Base-by-base conservation (phyloP, 176 grass and related monocot species). In the Pontederia paniculata region DNA sequence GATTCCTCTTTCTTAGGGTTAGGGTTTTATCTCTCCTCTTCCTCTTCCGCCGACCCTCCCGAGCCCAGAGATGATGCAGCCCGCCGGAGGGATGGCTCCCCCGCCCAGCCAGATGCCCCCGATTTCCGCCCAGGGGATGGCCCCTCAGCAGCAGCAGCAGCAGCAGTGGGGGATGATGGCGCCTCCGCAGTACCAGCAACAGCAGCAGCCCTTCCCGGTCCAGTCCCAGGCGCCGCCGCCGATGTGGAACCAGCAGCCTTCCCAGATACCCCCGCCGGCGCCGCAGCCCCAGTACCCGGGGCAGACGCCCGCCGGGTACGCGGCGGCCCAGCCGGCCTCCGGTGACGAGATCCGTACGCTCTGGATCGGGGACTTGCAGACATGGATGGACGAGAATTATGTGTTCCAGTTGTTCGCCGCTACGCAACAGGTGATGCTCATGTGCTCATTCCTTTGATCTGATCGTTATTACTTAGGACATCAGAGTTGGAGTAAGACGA, bases 361-460 rank as follows among this genome's bases (percentile, higher is more conserved):
- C 12, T 88, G 80, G 84, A 83, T 83, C 55, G 80, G 80, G 48
- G 84, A 88, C 18, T 59, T 88, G 57, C 84, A 88, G 68, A 80
- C 76, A 59, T 88, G 84, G 84, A 88, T 88, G 80, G 80, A 88
- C 37, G 80, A 88, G 80, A 80, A 67, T 65, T 88, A 80, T 66
- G 15, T 88, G 19, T 77, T 61, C 44, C 41, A 53, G 2, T 88
- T 76, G 68, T 88, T 88, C 50, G 63, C 57, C 7, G n/a, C 51
- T 17, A 83, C 72, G 3, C 66, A 48, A 31, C 8, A 62, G 65
- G 50, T 69, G 13, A 9, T 9, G 10, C 14, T 45, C 12, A 7
- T 52, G 10, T 12, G 17, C 18, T 1, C 5, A 31, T 1, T 31
- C 25, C 5, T 31, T 31, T 31, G 5, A 31, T 31, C 25, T 31